Evolutionary conservation across 495 filamentous ascomycete species (phyloP), one percentile per base, ranked within the genome.

Genomic region (Lophiotrema nucula): DNA sequence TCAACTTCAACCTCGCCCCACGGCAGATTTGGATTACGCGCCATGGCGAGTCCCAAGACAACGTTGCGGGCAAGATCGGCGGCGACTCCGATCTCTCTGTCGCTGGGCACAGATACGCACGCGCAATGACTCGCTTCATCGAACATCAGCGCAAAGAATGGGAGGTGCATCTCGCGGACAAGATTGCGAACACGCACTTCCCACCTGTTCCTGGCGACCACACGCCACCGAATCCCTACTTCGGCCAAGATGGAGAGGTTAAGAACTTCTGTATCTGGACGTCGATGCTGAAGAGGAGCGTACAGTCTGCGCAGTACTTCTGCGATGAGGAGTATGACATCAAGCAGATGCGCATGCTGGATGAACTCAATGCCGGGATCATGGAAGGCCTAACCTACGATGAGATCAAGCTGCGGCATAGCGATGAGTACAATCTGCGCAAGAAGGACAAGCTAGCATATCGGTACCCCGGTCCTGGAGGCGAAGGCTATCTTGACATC

Each of bases 231-330:
- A 97, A 97, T 67, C 93, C 93, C 0, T 87, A 95, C 57, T 86
- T 90, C 66, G 72, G 76, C 15, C 71, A 73, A 52, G 73, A 80
- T 26, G 70, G 65, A 2, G 80, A 82, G 24, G 12, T 85, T 22
- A 95, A 95, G 74, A 93, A 92, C 66, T 97, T 96, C 70, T 98
- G 93, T 71, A 88, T 98, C 22, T 98, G 93, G 93, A 96, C 92
- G 11, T 93, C 88, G 11, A 97, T 97, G 92, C 83, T 98, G 63
- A 85, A 88, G 64, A 85, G 93, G 43, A 88, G 87, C 47, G 80
- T 92, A 44, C 80, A 95, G 64, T 92, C 91, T 1, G 90, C 88
- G 0, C 81, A 91, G 49, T 83, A 85, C 67, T 98, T 97, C 71
- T 87, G 89, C 51, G 93, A 97, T 58, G 93, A 98, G n/a, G 89